These are phyloP conservation scores for Acrodontium crateriforme DNA, from an alignment of 2,329 filamentous ascomycete species.

Conservation along the genomic window DNA sequence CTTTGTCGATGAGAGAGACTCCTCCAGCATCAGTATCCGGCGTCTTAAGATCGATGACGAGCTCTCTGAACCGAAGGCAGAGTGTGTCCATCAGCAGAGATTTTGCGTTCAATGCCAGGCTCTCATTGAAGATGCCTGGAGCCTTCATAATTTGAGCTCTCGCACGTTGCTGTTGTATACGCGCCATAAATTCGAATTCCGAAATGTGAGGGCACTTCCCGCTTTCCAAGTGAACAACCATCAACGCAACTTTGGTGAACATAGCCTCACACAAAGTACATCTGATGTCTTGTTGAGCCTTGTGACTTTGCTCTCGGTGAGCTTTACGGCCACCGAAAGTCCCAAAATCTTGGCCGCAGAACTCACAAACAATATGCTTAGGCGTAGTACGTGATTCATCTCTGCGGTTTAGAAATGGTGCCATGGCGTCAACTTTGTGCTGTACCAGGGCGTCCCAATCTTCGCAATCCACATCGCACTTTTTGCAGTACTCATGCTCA, in stretches of 20 bases:
- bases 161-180: conserved; percentile 38
- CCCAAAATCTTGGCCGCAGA: conserved; percentile 44
- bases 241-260: conserved; percentile 34
- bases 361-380: conserved; percentile 39
- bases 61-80: not conserved
- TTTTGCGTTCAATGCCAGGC: conserved; percentile 4
- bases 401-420: conserved; percentile 9
- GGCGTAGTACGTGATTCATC: conserved; percentile 10
- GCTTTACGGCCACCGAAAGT: conserved; percentile 36
- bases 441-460: conserved; percentile 18
- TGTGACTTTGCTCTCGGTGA: conserved; percentile 43
- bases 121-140: conserved; percentile 12
- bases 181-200: conserved; percentile 30
- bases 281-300: conserved; percentile 33
- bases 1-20: conserved; percentile 9
- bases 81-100: not conserved
- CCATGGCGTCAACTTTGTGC: conserved; percentile 24
- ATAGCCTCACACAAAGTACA: conserved; percentile 39
- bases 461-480: conserved; percentile 26
- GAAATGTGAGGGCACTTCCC: conserved; percentile 35
- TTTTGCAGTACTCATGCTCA: conserved; percentile 32
- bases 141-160: conserved; percentile 24
- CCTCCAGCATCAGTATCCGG: conserved; percentile 4
- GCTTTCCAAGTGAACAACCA: conserved; percentile 43
- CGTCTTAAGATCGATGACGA: conserved; percentile 3